These are phyloP conservation scores for Bipolaris gigantea DNA, from an alignment of 2,329 filamentous ascomycete species.

Conservation along the genomic window DNA sequence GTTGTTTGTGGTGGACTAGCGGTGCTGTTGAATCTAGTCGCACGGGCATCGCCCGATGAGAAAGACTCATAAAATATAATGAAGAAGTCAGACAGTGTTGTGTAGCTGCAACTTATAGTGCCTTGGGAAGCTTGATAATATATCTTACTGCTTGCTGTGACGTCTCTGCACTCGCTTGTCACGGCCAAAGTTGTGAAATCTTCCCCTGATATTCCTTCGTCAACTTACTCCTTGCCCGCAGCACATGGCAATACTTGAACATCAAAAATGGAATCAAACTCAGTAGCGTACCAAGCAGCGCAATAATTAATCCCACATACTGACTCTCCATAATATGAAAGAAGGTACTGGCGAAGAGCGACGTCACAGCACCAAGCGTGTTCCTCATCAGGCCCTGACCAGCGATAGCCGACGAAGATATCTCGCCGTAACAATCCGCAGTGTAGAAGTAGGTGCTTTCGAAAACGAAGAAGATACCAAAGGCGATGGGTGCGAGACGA, in stretches of 20 bases:
- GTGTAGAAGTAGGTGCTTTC: constrained; percentile 55
- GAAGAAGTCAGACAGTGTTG: neutral
- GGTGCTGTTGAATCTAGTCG: neutral
- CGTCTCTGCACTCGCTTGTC: neutral
- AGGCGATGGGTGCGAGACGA: constrained; percentile 54
- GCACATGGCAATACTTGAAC: constrained; percentile 47
- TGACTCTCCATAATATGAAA: constrained; percentile 58
- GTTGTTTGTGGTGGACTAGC: neutral
- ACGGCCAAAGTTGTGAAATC: constrained; percentile 1
- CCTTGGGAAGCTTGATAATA: neutral
- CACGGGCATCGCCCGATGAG: neutral
- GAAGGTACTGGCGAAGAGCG: constrained; percentile 56
- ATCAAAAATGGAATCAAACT: constrained; percentile 51
- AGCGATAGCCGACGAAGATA: constrained; percentile 49
- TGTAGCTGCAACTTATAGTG: neutral
- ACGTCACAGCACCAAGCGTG: constrained; percentile 56
- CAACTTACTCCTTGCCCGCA: constrained; percentile 47
- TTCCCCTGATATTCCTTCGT: constrained; percentile 34
- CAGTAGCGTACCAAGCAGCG: constrained; percentile 50
- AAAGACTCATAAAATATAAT: neutral
- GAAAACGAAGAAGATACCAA: constrained; percentile 58
- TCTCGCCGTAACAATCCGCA: constrained; percentile 57
- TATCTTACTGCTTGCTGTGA: neutral
- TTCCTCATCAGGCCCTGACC: constrained; percentile 58
- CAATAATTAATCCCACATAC: constrained; percentile 55